Conservation (phyloP, 306 rosid species). For the Begonia loranthoides region DNA sequence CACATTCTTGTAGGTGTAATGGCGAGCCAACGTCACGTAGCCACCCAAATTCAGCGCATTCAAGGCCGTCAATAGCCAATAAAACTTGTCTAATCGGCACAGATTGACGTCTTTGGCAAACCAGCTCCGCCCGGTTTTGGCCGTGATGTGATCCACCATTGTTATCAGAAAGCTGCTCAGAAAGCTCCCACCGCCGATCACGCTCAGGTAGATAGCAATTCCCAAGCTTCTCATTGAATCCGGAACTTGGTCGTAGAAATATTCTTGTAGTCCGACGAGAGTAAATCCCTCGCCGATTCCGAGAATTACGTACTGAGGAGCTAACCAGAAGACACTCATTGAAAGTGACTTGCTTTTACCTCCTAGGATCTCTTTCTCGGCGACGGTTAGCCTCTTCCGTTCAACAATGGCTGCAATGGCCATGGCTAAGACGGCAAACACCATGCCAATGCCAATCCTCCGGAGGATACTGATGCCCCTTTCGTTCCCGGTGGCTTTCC, state of each 20-base stretch:
- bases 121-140: background rate
- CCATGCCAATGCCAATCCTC: conserved; percentile 57
- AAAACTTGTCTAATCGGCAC: conserved; percentile 1
- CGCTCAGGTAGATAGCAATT: background rate
- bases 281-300: conserved; percentile 44
- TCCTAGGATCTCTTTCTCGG: conserved; percentile 9
- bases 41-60: background rate
- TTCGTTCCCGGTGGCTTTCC: conserved; percentile 43
- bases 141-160: conserved; percentile 34
- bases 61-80: background rate
- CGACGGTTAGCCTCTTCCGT: conserved; percentile 47
- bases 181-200: conserved; percentile 43
- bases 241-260: conserved; percentile 41
- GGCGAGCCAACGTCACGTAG: background rate
- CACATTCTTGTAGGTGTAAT: background rate
- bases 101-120: background rate
- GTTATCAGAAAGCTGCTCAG: conserved; percentile 52
- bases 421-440: conserved; percentile 61
- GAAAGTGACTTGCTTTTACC: background rate
- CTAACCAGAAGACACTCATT: conserved; percentile 42
- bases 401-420: conserved; percentile 74
- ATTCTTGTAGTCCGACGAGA: conserved; percentile 50
- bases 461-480: conserved; percentile 51
- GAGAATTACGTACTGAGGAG: conserved; percentile 37
- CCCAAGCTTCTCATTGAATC: conserved; percentile 12